A percentile compares a stretch with the other conserved stretches of the same genome.
Conservation (phyloP, 305 asterid species). For the Fraxinus platypoda region DNA sequence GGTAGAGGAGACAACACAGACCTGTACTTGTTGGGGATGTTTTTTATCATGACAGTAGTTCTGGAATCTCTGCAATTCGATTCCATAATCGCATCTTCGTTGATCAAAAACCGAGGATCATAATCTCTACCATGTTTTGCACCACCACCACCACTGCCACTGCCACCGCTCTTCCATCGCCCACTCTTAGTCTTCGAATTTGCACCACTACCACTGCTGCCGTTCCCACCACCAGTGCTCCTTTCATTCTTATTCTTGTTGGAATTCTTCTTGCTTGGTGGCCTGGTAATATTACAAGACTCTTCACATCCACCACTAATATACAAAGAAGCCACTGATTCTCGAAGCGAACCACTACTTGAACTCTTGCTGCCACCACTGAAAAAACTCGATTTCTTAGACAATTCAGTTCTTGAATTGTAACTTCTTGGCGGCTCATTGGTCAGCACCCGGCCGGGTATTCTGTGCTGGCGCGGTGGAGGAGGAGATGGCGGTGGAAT, state of each 20-base stretch:
- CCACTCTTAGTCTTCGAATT: slow-evolving; percentile 21
- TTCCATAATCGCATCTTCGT: slow-evolving; percentile 62
- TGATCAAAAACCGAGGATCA: slow-evolving; percentile 76
- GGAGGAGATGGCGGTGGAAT: slow-evolving; percentile 10
- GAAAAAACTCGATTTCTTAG: slow-evolving; percentile 35
- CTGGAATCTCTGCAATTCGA: slow-evolving; percentile 63
- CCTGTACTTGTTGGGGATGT: slow-evolving; percentile 99
- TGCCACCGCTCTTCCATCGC: slow-evolving; percentile 41
- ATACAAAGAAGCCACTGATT: slow-evolving; percentile 43
- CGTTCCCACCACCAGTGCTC: background rate
- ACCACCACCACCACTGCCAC: slow-evolving; percentile 25
- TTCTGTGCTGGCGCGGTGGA: background rate
- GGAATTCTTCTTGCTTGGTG: slow-evolving; percentile 17
- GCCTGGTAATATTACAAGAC: slow-evolving; percentile 12
- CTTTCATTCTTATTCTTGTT: slow-evolving; percentile 24
- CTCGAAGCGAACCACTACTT: slow-evolving; percentile 44
- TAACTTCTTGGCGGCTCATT: background rate
- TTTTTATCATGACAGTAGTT: slow-evolving; percentile 95
- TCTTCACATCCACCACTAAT: slow-evolving; percentile 27
- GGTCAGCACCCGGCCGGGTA: background rate
- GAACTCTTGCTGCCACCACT: slow-evolving; percentile 41
- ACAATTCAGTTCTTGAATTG: background rate
- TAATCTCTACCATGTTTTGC: slow-evolving; percentile 43
- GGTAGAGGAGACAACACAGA: slow-evolving; percentile 18
- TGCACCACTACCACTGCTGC: slow-evolving; percentile 4